Evolutionary conservation across 2,329 filamentous ascomycete genomes (phyloP), one percentile per base, ranked within the genome.

Genomic region (Neocucurbitaria cava): DNA sequence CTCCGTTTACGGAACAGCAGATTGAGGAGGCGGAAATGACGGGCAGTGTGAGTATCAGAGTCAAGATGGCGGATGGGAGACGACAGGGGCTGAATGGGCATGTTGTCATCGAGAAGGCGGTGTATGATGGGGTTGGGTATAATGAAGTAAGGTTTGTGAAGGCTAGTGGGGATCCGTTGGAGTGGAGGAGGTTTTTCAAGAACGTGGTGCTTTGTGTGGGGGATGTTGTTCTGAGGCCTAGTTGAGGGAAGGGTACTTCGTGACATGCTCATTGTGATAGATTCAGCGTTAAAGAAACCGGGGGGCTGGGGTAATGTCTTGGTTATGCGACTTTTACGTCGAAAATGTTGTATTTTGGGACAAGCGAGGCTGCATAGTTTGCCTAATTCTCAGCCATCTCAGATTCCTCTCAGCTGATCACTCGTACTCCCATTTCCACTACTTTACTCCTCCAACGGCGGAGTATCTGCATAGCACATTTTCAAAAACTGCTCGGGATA

Each of bases 121-220:
- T 80, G 72, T 82, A 89, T 60, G 84, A 79, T 1, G 79, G 78
- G 17, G 88, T 90, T 56, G 76, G 94, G 28, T 83, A 93, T 21
- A 69, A 66, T 54, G 93, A 97, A 74, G 90, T 97, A 24, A 85
- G 92, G 46, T 98, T 99, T 72, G 85, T 96, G 62, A 99, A 99
- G 79, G 84, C 91, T 49, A 97, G 96, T 79, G 95, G 95, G 5
- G 95, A 99, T 79, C 95, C 95, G 5, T 78, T 99, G 45, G 94
- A 98, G 79, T 99, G 96, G 95, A 86, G 95, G 56, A 83, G 95
- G 30, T 92, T 99, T 73, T 99, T 99, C 82, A 99, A 99, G 79
- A 93, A 92, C 76, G 85, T 97, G n/a, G 91, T 91, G 26, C 82
- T 96, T 59, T 81, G 94, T 56, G 96, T 93, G 78, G 91, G 91